phyloP scores from a whole-genome alignment of 139 green algal genomes.

The Trebouxia sp. region DNA sequence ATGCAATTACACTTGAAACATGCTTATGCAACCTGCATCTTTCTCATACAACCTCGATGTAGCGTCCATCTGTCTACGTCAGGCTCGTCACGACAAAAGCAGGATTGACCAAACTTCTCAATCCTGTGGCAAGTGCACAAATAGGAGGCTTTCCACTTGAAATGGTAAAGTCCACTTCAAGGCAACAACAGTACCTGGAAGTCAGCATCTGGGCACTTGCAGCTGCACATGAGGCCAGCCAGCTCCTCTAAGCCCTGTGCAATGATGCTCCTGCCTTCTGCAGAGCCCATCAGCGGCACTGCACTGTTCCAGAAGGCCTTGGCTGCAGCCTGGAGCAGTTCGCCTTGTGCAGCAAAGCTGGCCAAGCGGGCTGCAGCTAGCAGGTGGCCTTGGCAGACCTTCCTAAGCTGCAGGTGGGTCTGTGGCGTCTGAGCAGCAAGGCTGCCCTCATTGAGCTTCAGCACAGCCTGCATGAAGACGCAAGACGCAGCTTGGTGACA shows the following conservation, averaged over 20 bases:
- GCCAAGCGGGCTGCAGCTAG: conserved; percentile 42
- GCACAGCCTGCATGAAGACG: neutral
- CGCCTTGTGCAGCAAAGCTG: conserved; percentile 43
- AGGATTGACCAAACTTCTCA: too few relatives aligned
- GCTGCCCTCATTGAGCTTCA: neutral
- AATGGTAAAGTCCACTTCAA: neutral
- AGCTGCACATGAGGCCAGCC: conserved; percentile 36
- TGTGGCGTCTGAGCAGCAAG: neutral
- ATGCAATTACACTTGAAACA: neutral
- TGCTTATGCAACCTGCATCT: too few relatives aligned
- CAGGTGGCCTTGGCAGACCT: conserved; percentile 43
- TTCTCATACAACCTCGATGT: too few relatives aligned
- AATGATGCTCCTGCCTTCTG: neutral
- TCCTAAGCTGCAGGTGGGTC: conserved; percentile 3
- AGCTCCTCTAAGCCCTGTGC: neutral
- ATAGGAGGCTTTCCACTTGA: too few relatives aligned
- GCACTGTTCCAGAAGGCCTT: conserved; percentile 46
- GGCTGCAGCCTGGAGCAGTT: conserved; percentile 33
- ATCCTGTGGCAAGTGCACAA: too few relatives aligned
- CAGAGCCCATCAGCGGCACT: conserved; percentile 39
- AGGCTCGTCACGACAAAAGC: too few relatives aligned
- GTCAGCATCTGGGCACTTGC: conserved; percentile 37
- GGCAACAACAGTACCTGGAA: conserved; percentile 51
- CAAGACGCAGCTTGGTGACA: neutral
- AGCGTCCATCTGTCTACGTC: too few relatives aligned